These are phyloP conservation scores for Eragrostis nindensis DNA, from an alignment of 176 grass and related monocot species.

Conservation along the genomic window DNA sequence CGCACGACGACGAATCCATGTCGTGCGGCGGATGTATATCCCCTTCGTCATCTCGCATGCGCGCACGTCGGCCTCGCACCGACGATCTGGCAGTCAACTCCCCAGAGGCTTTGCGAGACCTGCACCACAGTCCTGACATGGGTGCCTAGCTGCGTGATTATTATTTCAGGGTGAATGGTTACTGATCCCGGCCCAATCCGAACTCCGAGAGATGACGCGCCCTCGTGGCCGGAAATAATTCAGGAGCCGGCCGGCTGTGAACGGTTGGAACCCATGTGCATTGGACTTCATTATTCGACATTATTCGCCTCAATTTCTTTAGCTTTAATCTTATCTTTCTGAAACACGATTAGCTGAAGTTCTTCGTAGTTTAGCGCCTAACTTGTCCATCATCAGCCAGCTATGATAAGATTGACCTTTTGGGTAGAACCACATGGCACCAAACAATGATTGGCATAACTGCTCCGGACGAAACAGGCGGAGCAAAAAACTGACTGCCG, in stretches of 20 bases:
- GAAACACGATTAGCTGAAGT: not conserved
- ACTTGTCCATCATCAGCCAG: too few species aligned
- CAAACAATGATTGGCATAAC: constrained; percentile 9
- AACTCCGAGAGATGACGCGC: not conserved
- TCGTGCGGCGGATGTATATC: not conserved
- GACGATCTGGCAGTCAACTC: not conserved
- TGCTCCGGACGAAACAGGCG: not conserved
- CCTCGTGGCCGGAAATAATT: not conserved
- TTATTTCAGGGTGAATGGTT: not conserved
- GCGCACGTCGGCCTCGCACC: not conserved
- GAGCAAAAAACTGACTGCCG: not conserved
- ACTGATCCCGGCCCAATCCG: not conserved
- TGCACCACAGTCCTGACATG: not conserved
- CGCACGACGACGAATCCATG: not conserved
- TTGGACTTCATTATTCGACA: not conserved
- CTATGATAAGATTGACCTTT: constrained; percentile 28
- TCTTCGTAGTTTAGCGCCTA: not conserved
- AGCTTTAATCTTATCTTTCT: not conserved
- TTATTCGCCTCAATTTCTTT: not conserved
- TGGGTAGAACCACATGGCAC: not conserved
- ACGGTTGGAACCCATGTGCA: constrained; percentile 38
- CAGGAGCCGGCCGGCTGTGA: not conserved
- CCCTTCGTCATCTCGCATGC: not conserved
- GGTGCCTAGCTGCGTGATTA: too few species aligned
- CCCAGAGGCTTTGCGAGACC: not conserved